These are phyloP conservation scores for Gnaphalium uliginosum DNA, from an alignment of 129 eudicot genomes.

Conservation along the genomic window DNA sequence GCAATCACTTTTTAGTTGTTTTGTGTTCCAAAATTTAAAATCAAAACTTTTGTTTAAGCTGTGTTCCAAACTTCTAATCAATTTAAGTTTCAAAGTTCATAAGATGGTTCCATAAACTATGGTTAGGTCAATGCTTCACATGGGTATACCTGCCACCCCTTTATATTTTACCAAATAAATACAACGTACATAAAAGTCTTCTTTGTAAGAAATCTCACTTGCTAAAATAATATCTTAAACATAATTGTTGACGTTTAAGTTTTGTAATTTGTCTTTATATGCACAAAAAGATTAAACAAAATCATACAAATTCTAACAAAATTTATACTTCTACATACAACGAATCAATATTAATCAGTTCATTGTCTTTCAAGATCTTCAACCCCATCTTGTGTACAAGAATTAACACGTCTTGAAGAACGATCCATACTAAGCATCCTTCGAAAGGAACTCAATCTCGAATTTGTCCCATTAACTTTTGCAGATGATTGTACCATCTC, in stretches of 20 bases:
- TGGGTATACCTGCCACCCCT: constrained; percentile 18
- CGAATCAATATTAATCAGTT: constrained; percentile 2
- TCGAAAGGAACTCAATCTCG: constrained; percentile 59
- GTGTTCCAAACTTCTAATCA: too few species aligned
- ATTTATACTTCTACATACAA: constrained; percentile 22
- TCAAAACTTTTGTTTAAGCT: too few species aligned
- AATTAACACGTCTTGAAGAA: constrained; percentile 42
- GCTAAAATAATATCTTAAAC: constrained; percentile 16
- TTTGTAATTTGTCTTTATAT: constrained; percentile 10
- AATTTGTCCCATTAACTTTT: constrained; percentile 41
- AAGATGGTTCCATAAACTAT: constrained; percentile 2
- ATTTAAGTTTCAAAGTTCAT: not conserved
- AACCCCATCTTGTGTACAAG: constrained; percentile 38
- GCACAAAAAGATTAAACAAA: constrained; percentile 31
- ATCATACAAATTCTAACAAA: constrained; percentile 25
- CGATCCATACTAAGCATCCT: constrained; percentile 60
- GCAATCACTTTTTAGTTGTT: too few species aligned
- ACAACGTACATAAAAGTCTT: constrained; percentile 12
- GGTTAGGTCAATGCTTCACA: constrained; percentile 30
- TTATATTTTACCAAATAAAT: constrained; percentile 6
- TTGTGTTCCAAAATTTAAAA: too few species aligned
- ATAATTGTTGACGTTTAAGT: constrained; percentile 1
- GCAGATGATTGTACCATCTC: constrained; percentile 24
- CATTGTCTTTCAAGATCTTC: constrained; percentile 65
- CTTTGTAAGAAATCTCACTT: constrained; percentile 10